Conservation (phyloP, 805 yeast genomes). For the baker's yeast (Saccharomyces cerevisiae) region DNA sequence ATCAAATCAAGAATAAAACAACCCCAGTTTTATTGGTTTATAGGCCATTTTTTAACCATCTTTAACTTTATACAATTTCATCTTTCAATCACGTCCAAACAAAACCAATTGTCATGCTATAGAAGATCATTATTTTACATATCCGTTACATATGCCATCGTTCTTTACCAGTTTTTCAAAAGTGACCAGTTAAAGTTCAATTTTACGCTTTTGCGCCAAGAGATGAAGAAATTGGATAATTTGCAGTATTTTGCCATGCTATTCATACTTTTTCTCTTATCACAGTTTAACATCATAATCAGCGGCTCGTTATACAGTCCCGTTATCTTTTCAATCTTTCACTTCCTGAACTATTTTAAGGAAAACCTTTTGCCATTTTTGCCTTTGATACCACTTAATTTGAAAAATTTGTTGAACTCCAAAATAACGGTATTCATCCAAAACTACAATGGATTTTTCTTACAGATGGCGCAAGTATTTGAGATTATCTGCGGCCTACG, state of each 20-base stretch:
- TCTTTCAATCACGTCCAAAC: constrained; percentile 37
- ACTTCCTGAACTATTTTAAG: constrained; percentile 51
- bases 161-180: constrained; percentile 50
- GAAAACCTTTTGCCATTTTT: constrained; percentile 44
- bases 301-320: constrained; percentile 51
- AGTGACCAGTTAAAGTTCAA: constrained; percentile 31
- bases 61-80: constrained; percentile 34
- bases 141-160: constrained; percentile 53
- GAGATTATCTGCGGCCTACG: constrained; percentile 39
- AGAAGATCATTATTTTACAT: constrained; percentile 41
- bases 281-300: constrained; percentile 37
- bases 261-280: constrained; percentile 34
- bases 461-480: constrained; percentile 38
- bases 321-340: constrained; percentile 55
- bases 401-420: constrained; percentile 24
- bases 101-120: constrained; percentile 32
- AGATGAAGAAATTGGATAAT: constrained; percentile 41
- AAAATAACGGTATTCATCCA: constrained; percentile 30
- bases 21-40: constrained; percentile 64
- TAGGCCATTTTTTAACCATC: constrained; percentile 48
- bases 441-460: constrained; percentile 36
- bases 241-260: constrained; percentile 49
- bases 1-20: constrained; percentile 30
- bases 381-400: constrained; percentile 27
- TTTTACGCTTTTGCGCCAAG: constrained; percentile 28